Conservation (phyloP, 148 eudicot species). For the Amaranthus hypochondriacus region DNA sequence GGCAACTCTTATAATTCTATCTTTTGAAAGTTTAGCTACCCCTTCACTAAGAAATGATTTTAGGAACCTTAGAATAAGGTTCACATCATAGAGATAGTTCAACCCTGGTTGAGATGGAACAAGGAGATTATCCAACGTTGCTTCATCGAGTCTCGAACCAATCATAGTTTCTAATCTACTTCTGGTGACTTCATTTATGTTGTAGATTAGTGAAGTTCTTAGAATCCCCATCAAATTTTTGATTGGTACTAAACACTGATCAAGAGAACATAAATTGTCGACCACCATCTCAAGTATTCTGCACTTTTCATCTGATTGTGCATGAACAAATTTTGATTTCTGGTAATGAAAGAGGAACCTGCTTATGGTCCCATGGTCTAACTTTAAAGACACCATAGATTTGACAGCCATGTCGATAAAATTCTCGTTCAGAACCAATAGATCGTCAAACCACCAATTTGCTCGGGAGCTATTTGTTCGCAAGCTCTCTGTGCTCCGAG, state of each 20-base stretch:
- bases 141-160: constrained; percentile 59
- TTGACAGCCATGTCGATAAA: no score
- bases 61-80: constrained; percentile 57
- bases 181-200: constrained; percentile 30
- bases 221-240: constrained; percentile 54
- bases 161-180: constrained; percentile 54
- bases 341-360: constrained; percentile 12
- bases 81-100: constrained; percentile 54
- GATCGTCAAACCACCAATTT: constrained; percentile 81
- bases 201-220: constrained; percentile 32
- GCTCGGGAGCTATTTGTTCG: constrained; percentile 37
- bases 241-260: constrained; percentile 34
- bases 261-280: constrained; percentile 23
- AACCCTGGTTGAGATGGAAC: constrained; percentile 50
- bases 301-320: no score
- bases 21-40: constrained; percentile 20
- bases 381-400: no score
- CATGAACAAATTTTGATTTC: no score
- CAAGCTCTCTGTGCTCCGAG: constrained; percentile 69
- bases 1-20: constrained; percentile 47
- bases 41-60: constrained; percentile 36
- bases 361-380: background rate
- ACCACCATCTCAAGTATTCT: no score
- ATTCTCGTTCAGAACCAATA: constrained; percentile 30
- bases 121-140: constrained; percentile 63